phyloP scores from a whole-genome alignment of 2,329 filamentous ascomycete species.

The Fusarium nygamai region DNA sequence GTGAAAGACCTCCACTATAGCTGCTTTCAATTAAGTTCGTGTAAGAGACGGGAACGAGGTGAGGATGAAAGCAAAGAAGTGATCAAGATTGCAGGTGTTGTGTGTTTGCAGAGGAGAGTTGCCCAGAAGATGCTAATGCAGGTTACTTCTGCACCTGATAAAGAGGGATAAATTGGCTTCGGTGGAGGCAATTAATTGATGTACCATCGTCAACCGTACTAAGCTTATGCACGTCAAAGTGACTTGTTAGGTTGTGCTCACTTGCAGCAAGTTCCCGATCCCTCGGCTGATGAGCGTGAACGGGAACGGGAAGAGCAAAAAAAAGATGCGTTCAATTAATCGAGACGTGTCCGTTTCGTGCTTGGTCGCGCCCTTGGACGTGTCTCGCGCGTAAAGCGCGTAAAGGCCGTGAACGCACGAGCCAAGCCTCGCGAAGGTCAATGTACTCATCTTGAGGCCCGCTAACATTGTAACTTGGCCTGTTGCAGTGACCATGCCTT shows the following conservation, averaged over 20 bases:
- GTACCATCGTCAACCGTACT: constrained; percentile 1
- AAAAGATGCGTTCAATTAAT: constrained; percentile 48
- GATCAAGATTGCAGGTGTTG: background rate
- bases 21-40: constrained; percentile 12
- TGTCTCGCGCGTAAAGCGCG: constrained; percentile 42
- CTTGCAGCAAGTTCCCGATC: constrained; percentile 28
- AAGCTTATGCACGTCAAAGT: constrained; percentile 36
- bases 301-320: constrained; percentile 1
- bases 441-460: constrained; percentile 5
- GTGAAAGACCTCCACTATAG: constrained; percentile 11
- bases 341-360: constrained; percentile 58
- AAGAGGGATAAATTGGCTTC: constrained; percentile 14
- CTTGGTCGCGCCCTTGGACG: constrained; percentile 48
- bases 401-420: constrained; percentile 37
- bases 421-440: constrained; percentile 9
- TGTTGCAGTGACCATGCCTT: constrained; percentile 6
- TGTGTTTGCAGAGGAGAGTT: background rate
- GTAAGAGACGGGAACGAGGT: background rate
- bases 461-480: constrained; percentile 1
- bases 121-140: background rate
- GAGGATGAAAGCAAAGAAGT: constrained; percentile 2
- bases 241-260: constrained; percentile 36
- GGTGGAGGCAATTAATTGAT: constrained; percentile 1
- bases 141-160: constrained; percentile 7
- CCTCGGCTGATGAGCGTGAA: constrained; percentile 23